Evolutionary conservation across 306 rosid species (phyloP).

Genomic region (Macrotyloma uniflorum): DNA sequence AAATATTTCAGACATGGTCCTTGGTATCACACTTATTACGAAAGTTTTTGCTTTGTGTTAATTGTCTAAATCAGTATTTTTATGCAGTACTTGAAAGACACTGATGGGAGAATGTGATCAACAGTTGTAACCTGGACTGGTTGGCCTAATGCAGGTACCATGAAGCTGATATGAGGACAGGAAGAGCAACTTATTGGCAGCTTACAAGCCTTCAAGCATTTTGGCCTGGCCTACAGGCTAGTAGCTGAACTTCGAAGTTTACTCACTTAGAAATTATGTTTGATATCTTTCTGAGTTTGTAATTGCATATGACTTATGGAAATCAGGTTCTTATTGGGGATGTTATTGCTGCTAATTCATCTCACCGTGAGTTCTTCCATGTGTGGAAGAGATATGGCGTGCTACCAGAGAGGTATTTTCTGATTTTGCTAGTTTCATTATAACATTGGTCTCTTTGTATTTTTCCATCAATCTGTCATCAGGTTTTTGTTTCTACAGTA

Average conservation of each 20-base stretch:
- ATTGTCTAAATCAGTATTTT: conserved; percentile 11
- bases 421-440: conserved; percentile 34
- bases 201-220: conserved; percentile 99
- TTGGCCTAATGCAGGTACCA: conserved; percentile 74
- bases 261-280: neutral
- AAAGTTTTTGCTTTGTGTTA: conserved; percentile 18
- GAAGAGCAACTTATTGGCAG: conserved; percentile 97
- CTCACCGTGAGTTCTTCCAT: conserved; percentile 89
- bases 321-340: conserved; percentile 94
- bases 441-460: conserved; percentile 23
- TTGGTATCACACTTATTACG: conserved; percentile 60
- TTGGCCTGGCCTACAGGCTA: conserved; percentile 99
- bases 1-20: conserved; percentile 86
- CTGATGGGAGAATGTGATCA: conserved; percentile 31
- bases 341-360: conserved; percentile 86
- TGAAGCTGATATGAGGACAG: conserved; percentile 97
- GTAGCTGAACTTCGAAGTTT: conserved; percentile 35
- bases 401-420: conserved; percentile 83
- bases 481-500: conserved; percentile 35
- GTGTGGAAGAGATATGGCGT: conserved; percentile 91
- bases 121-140: conserved; percentile 35
- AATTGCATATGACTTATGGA: conserved; percentile 30
- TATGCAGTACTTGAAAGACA: neutral
- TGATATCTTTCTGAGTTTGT: conserved; percentile 38
- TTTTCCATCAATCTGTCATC: conserved; percentile 9